A percentile compares a stretch with the other conserved stretches of the same genome.
Conservation (phyloP, 139 green algal genomes). For the Coccomyxa sp. region DNA sequence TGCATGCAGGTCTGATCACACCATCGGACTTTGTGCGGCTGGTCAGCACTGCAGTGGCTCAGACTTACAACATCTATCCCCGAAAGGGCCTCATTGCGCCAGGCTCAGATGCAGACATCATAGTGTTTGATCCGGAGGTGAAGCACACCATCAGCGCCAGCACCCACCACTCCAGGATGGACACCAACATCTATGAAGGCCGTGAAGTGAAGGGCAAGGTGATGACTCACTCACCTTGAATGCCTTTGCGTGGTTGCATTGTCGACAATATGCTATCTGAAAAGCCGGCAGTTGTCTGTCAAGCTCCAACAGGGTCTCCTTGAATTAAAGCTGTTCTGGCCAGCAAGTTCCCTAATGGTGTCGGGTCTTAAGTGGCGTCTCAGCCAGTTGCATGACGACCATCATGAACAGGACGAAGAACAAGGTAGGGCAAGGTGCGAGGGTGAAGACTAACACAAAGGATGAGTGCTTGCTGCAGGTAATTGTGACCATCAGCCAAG, state of each 20-base stretch:
- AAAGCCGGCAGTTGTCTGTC: neutral
- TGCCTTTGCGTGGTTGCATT: neutral
- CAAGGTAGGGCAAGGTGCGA: neutral
- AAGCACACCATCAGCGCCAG: conserved; percentile 69
- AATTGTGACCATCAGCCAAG: conserved; percentile 80
- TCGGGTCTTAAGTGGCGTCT: neutral
- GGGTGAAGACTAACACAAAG: neutral
- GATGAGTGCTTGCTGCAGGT: conserved; percentile 47
- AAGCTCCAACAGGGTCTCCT: neutral
- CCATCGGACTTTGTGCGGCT: conserved; percentile 78
- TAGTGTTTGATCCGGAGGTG: conserved; percentile 80
- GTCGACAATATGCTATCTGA: neutral
- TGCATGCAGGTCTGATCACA: conserved; percentile 55
- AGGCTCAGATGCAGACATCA: conserved; percentile 90
- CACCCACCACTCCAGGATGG: conserved; percentile 78
- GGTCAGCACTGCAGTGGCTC: conserved; percentile 77
- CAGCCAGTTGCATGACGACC: neutral
- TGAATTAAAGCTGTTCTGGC: neutral
- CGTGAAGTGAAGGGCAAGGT: conserved; percentile 50
- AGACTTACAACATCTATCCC: conserved; percentile 92
- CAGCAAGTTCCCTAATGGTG: neutral
- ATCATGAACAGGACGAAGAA: neutral
- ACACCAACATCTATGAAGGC: conserved; percentile 96
- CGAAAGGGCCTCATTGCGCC: conserved; percentile 76
- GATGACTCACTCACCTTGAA: neutral